Base-by-base conservation (phyloP, 2,329 filamentous ascomycete species). In the Colletotrichum coccodes region DNA sequence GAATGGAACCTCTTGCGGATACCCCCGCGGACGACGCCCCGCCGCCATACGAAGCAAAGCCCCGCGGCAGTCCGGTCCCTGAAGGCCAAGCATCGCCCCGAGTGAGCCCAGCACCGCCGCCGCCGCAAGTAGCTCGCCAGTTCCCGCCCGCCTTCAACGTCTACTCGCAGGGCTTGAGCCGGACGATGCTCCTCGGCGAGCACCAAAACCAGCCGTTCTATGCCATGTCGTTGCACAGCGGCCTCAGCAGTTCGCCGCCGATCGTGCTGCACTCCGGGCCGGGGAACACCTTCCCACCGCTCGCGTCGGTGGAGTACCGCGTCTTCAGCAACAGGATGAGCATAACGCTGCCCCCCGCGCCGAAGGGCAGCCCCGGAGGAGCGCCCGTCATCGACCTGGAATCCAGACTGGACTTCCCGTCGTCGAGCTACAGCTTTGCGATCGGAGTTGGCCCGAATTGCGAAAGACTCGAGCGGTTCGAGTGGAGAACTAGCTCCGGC, bases 401-500 rank as follows among this genome's bases (percentile, higher is more conserved):
- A 18, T 46, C 36, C 1, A 42, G 34, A 9, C 57, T 52, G 53
- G 60, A 68, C 30, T 70, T 73, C n/a, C 58, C 62, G 2, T 70
- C 54, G n/a, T 60, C 69, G 14, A 71, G 64, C 4, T 80, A 78
- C 58, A 57, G 64, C n/a, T 82, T 84, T 66, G 52, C 70, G 42
- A 75, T 82, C 59, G 77, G 81, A 62, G 75, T 80, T 34, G 70
- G 67, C 0, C 64, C 60, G 16, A 60, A 60, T 9, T 64, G 62
- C 11, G 46, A 68, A 23, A 53, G 56, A 16, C 71, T 61, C 26
- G 82, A 84, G 72, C 54, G 70, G 21, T 85, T 83, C 70, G 79
- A 84, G 75, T 85, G 83, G 83, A 79, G 82, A 3, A 75, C 79
- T 67, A 79, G 78, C 66, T 73, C 72, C 38, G 79, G 79, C 47